Conservation (phyloP, 169 alveolate species). For the Plasmodium reichenowi region DNA sequence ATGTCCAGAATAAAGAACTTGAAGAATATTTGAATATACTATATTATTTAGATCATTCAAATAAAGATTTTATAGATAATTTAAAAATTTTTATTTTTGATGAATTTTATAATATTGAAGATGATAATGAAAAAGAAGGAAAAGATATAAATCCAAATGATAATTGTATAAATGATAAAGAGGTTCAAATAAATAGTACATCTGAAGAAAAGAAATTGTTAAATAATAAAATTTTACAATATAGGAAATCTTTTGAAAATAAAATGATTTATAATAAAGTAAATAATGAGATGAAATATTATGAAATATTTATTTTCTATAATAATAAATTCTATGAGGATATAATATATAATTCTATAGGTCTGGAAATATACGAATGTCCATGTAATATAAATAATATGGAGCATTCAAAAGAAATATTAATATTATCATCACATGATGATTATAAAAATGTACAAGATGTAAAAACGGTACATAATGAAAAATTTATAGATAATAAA, state of each 20-base stretch:
- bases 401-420: slow-evolving; percentile 23
- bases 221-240: neutral
- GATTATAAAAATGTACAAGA: neutral
- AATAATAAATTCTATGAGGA: slow-evolving; percentile 2
- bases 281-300: slow-evolving; percentile 9
- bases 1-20: slow-evolving; percentile 55
- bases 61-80: slow-evolving; percentile 8
- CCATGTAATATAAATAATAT: slow-evolving; percentile 1
- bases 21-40: slow-evolving; percentile 48
- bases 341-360: slow-evolving; percentile 17
- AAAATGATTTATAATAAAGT: neutral
- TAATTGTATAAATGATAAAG: neutral
- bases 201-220: slow-evolving; percentile 2
- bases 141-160: neutral
- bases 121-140: neutral
- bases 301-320: slow-evolving; percentile 38
- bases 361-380: slow-evolving; percentile 27
- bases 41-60: slow-evolving; percentile 36
- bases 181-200: neutral
- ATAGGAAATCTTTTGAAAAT: neutral
- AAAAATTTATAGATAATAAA: neutral
- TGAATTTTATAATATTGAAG: neutral
- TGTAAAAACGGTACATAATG: neutral
- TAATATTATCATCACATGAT: neutral
- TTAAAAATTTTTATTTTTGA: slow-evolving; percentile 46